Evolutionary conservation across 331 rosid genomes (phyloP), one percentile per base, ranked within the genome.

Genomic region (Cydonia oblonga): DNA sequence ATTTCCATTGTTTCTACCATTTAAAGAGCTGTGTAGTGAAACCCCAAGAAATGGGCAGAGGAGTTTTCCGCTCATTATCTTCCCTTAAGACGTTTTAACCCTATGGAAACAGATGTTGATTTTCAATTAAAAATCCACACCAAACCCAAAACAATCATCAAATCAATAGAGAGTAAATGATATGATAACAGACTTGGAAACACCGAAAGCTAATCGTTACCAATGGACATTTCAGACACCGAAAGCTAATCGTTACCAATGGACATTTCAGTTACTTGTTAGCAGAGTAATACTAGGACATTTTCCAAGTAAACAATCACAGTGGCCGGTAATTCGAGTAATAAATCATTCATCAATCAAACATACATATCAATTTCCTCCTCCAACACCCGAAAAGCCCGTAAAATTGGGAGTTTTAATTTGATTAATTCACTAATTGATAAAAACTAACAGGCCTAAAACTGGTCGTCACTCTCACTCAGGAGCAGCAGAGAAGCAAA

Each of bases 1-100:
- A 49, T 57, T 83, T 59, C 72, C 81, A 26, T 69, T 75, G 75
- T 76, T 78, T 60, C 61, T 62, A 71, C 78, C 69, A 80, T 78
- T 64, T 57, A 82, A 71, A 73, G 91, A 84, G 76, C 70, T 71
- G 69, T 69, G 80, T 69, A 87, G 82, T 40, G 81, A 70, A 73
- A 75, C 68, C 77, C 90, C 96, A 24, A 89, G 76, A 77, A 91
- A 85, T 12, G 87, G 76, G 75, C 82, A 77, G 72, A 71, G 82
- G 72, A 78, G 84, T 66, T 70, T 86, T 70, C 78, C 65, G 28
- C 78, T 84, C 97, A 93, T 93, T 84, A 60, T 86, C 85, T 75
- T 57, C 80, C 80, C 78, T 82, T 69, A 76, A 60, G n/a, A 64
- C 81, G 78, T 71, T 28, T 60, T 70, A 66, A 44, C 66, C 81